Evolutionary conservation across 352 stramenopile species (phyloP), one percentile per base, ranked within the genome.

Genomic region (Globisporangium nunn): DNA sequence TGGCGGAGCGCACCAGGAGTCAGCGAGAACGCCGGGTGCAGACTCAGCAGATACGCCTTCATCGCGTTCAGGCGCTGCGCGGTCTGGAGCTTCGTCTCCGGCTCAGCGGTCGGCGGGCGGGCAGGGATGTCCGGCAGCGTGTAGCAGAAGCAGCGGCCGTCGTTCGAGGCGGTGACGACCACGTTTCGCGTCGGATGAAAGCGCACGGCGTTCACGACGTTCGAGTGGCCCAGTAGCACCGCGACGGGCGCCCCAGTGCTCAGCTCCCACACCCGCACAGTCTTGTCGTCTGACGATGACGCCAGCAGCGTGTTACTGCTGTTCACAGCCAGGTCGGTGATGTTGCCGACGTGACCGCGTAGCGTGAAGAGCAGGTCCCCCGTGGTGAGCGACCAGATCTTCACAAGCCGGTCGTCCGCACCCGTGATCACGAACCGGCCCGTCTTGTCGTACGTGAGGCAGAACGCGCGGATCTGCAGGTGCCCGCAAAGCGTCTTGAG

Each of bases 371-470:
- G 52, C 1, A 96, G 66, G 47, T 94, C 77, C 6, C 87, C 87
- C 6, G 87, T 95, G 29, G 68, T 72, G 33, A 98, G 66, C 52
- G 87, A 97, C 88, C 97, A 99, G 35, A 99, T 85, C 69, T 99
- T 98, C 33, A 98, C 91, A 14, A 99, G 72, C 51, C 91, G 81
- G 67, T 99, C 97, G 69, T 99, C 96, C 0, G 96, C 94, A 45
- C 97, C 97, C 0, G 96, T 99, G 56, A 99, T 93, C 54, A 99
- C 95, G 59, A 97, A 98, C 54, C 95, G 87, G 37, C 96, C 93
- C 17, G 79, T 91, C 58, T 87, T 91, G 81, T 99, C 96, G 66
- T 98, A 98, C 46, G 88, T 93, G 47, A 98, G 74, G 67, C 93
- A 98, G 63, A 98, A 99, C 11, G 97, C 83, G 28, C 94, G 91